phyloP scores from a whole-genome alignment of 2,329 filamentous ascomycete species.

The Penicillium sp. region DNA sequence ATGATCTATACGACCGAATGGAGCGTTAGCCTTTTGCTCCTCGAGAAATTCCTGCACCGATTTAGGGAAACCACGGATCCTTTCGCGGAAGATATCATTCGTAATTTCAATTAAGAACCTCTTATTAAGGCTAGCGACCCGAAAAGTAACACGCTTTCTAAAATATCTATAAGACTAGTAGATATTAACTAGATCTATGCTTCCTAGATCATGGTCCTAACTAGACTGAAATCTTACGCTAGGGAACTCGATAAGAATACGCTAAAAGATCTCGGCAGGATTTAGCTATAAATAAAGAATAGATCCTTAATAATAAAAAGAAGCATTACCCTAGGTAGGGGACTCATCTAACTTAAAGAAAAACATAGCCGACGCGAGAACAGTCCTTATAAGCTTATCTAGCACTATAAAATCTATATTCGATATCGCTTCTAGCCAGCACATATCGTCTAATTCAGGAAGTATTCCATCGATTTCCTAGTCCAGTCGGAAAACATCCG shows the following conservation, averaged over 20 bases:
- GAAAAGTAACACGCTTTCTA: slow-evolving; percentile 15
- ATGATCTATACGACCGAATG: slow-evolving; percentile 20
- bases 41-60: slow-evolving; percentile 12
- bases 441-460: slow-evolving; percentile 12
- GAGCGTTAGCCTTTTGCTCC: slow-evolving; percentile 12
- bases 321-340: slow-evolving; percentile 5
- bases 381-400: slow-evolving; percentile 15
- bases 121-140: slow-evolving; percentile 14
- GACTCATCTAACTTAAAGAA: slow-evolving; percentile 23
- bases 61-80: slow-evolving; percentile 19
- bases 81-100: not conserved
- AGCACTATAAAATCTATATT: slow-evolving; percentile 14
- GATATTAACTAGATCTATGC: slow-evolving; percentile 9
- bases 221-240: slow-evolving; percentile 5
- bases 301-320: slow-evolving; percentile 18
- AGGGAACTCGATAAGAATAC: slow-evolving; percentile 11
- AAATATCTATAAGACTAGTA: slow-evolving; percentile 20
- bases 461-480: slow-evolving; percentile 1
- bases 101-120: slow-evolving; percentile 10
- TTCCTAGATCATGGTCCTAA: not conserved
- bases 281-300: slow-evolving; percentile 15
- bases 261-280: slow-evolving; percentile 4
- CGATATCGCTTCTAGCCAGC: slow-evolving; percentile 3
- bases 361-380: slow-evolving; percentile 19
- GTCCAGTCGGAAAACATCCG: slow-evolving; percentile 9